A percentile compares a stretch with the other conserved stretches of the same genome.
phyloP scores from a whole-genome alignment of 352 stramenopile genomes.

The Bremia lactucae region DNA sequence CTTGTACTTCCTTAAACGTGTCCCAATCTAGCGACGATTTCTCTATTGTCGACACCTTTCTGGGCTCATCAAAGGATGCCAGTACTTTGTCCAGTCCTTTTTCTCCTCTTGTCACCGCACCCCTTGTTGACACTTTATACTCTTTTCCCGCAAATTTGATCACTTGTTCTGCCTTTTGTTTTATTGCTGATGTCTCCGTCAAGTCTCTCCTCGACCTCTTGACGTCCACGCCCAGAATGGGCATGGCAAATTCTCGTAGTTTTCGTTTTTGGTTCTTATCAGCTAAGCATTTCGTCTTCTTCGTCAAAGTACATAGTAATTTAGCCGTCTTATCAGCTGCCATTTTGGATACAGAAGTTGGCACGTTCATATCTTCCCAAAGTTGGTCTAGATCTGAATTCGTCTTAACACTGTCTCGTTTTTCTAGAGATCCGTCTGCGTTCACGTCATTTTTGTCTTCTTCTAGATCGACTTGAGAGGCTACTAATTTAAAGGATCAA shows the following conservation, averaged over 20 bases:
- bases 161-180: conserved; percentile 38
- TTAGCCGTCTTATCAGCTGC: conserved; percentile 39
- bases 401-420: conserved; percentile 15
- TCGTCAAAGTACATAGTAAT: conserved; percentile 39
- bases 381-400: conserved; percentile 32
- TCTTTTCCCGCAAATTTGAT: conserved; percentile 82
- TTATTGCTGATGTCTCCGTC: conserved; percentile 7
- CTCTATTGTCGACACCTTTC: conserved; percentile 91
- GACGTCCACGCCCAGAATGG: conserved; percentile 56
- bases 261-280: conserved; percentile 46
- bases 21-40: conserved; percentile 94
- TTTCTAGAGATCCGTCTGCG: not conserved
- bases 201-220: conserved; percentile 47
- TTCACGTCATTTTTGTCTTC: conserved; percentile 4
- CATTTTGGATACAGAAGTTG: conserved; percentile 40
- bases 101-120: not conserved
- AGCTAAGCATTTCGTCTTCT: conserved; percentile 27
- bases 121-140: conserved; percentile 35
- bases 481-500: not conserved
- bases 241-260: conserved; percentile 56
- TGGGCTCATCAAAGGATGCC: conserved; percentile 72
- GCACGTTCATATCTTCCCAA: conserved; percentile 59
- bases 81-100: conserved; percentile 80
- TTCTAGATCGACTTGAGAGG: conserved; percentile 4
- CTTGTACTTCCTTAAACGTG: conserved; percentile 88